Conservation (phyloP, 306 rosid genomes). For the Cicer judaicum region DNA sequence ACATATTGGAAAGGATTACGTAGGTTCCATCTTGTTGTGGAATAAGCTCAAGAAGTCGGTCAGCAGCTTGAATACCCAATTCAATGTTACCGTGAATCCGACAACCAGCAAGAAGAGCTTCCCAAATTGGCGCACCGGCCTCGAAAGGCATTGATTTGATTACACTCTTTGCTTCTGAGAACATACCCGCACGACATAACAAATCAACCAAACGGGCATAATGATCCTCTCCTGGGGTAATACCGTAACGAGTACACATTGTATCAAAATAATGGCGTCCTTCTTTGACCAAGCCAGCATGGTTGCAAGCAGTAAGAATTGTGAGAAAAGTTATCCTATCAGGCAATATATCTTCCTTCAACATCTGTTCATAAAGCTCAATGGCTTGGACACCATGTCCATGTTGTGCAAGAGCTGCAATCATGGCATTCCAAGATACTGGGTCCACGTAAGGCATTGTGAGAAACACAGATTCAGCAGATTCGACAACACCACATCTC, state of each 20-base stretch:
- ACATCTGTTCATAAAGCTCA: conserved; percentile 58
- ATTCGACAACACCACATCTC: conserved; percentile 61
- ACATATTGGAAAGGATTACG: conserved; percentile 57
- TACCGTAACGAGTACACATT: conserved; percentile 47
- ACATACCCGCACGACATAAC: conserved; percentile 59
- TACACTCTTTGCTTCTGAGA: conserved; percentile 52
- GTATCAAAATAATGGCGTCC: conserved; percentile 54
- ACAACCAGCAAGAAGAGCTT: conserved; percentile 64
- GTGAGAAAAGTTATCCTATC: conserved; percentile 63
- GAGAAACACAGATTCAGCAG: conserved; percentile 54
- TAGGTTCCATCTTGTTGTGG: conserved; percentile 61
- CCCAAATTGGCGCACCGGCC: conserved; percentile 58
- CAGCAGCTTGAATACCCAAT: conserved; percentile 57
- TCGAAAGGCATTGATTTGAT: conserved; percentile 57
- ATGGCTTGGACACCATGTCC: conserved; percentile 53
- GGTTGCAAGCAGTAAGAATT: conserved; percentile 63
- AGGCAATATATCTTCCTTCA: conserved; percentile 57
- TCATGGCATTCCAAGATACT: conserved; percentile 68
- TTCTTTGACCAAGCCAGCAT: conserved; percentile 58
- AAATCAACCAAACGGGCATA: conserved; percentile 62
- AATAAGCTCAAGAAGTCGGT: conserved; percentile 50
- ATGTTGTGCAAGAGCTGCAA: conserved; percentile 64
- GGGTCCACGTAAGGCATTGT: conserved; percentile 63
- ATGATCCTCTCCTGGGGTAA: conserved; percentile 62
- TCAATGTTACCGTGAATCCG: conserved; percentile 58